Base-by-base conservation (phyloP, 257 asterid species). In the Nemophila menziesii region DNA sequence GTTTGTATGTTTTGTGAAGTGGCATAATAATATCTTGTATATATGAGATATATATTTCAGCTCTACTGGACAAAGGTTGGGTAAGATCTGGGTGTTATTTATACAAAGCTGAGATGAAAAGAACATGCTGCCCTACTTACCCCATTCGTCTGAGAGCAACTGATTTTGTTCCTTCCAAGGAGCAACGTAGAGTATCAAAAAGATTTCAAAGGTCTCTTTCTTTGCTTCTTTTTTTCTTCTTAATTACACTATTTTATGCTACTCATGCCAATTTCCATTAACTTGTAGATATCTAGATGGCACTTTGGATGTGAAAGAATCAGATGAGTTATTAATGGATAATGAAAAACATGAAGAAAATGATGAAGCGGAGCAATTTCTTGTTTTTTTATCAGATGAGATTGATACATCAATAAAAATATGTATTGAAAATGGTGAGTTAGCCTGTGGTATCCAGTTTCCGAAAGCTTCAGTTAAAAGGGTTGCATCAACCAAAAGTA, bases 21-120 rank as follows among this genome's bases (percentile, higher is more conserved):
- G n/a, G n/a, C n/a, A n/a, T n/a, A n/a, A n/a, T n/a, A n/a, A n/a
- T n/a, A n/a, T n/a, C n/a, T n/a, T n/a, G n/a, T n/a, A n/a, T n/a
- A n/a, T n/a, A n/a, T n/a, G n/a, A n/a, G n/a, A n/a, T n/a, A n/a
- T n/a, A n/a, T n/a, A n/a, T n/a, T 66, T 46, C 60, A 90, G 94
- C 74, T 63, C 94, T 90, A 58, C 86, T 85, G 56, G 99, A 90
- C 74, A 77, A 86, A 74, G 99, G 99, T 49, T 90, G 99, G 99
- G 77, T 96, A 68, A 75, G 99, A 73, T 85, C 99, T 24, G 99
- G 99, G 41, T 71, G 92, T 68, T 85, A 56, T 78, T 56, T 90
- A 56, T 90, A 90, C 92, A 85, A 85, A 72, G 93, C 99, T 48
- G 86, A 79, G 77, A 77, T 90, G 99, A 86, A 81, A 63, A 71